Conservation (phyloP, 306 rosid species). For the Hippophae rhamnoides region DNA sequence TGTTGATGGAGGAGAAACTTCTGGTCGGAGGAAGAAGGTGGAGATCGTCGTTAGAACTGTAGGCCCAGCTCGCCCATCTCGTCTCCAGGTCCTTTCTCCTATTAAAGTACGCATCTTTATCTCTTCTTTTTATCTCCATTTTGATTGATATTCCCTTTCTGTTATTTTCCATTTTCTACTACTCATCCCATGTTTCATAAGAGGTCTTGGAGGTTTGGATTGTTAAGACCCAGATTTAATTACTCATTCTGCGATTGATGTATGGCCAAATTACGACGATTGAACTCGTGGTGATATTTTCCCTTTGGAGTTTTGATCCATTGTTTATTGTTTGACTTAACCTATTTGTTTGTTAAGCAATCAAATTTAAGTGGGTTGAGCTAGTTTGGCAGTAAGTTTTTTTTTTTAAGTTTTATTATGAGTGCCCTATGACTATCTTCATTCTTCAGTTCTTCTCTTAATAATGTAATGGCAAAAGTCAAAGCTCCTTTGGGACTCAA, state of each 20-base stretch:
- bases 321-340: not conserved
- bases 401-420: too few species aligned
- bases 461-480: too few species aligned
- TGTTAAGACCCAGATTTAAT: not conserved
- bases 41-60: slow-evolving; percentile 65
- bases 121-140: not conserved
- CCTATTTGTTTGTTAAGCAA: too few species aligned
- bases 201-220: not conserved
- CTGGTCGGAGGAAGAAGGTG: slow-evolving; percentile 24
- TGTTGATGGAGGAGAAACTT: slow-evolving; percentile 5
- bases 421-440: too few species aligned
- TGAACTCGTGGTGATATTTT: not conserved
- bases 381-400: too few species aligned
- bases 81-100: slow-evolving; percentile 54
- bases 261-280: not conserved
- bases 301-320: not conserved
- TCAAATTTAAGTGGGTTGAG: too few species aligned
- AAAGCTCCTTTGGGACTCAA: too few species aligned
- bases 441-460: too few species aligned
- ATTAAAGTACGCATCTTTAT: slow-evolving; percentile 37
- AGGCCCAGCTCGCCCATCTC: slow-evolving; percentile 86
- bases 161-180: not conserved
- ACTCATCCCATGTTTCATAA: not conserved
- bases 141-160: not conserved
- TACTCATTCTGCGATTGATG: not conserved